Base-by-base conservation (phyloP, 441 rosid species). In the Pelargonium citronellum region DNA sequence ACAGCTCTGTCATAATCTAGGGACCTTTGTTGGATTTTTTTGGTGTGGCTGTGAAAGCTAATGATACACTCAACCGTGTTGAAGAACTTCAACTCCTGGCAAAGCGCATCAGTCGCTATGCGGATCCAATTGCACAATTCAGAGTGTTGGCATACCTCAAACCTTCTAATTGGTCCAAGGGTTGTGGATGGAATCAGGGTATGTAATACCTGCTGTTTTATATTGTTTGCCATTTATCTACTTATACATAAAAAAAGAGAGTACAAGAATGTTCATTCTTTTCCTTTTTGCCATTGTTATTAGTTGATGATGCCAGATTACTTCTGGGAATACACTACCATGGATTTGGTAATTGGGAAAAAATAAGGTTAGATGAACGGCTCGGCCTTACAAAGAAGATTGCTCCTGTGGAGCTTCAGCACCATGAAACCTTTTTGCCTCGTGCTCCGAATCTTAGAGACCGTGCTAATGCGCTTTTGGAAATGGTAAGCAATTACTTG, bases 161-260 rank as follows among this genome's bases (percentile, higher is more conserved):
- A 84, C 97, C 98, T 79, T 91, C 99, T 9, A 95, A 92, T 73
- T 95, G 99, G 99, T 88, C 98, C 62, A 95, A 95, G 84, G 99
- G 99, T 64, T 95, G 99, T 67, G 96, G 99, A 17, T 95, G 99
- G 99, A 92, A 95, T 82, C 97, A 89, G 82, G 77, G 99, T 92
- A 86, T 67, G 89, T 72, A 51, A 55, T 63, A 69, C 67, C 7
- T 66, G 30, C 44, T 67, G 67, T 24, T 44, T 53, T 66, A 2
- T 70, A 44, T 46, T 41, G 15, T 63, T 4, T 20, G 9, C 2
- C 41, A 24, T 63, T 1, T 27, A 24, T 41, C 3, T 17, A 61
- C 27, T 7, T 4, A 19, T 0, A 5, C n/a, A n/a, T n/a, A 3
- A 41, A 49, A 53, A 53, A 53, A 53, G 0, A 5, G 8, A 53